Base-by-base conservation (phyloP, 345 rosid species). In the Alliaria petiolata region DNA sequence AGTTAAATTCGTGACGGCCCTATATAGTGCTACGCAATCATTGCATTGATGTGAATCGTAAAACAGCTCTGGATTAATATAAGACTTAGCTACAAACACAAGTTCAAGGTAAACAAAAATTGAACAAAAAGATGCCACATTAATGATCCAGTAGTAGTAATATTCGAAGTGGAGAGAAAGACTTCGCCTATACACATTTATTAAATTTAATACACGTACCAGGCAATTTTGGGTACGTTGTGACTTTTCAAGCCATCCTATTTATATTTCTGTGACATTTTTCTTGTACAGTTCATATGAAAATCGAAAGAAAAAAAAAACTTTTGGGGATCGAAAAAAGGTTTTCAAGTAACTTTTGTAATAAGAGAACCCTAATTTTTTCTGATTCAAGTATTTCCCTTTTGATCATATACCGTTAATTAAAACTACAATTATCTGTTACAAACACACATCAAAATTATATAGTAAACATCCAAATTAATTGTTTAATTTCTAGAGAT, bases 181-280 rank as follows among this genome's bases (percentile, higher is more conserved):
- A 54, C 34, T 40, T 31, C 2, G 34, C 4, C 33, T 55, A 31
- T 42, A n/a, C 2, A 22, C 25, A 22, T 22, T 19, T 17, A 33
- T 55, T 55, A n/a, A 55, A 26, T 42, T 42, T 55, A 33, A 43
- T 43, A 40, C 31, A 42, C 33, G 51, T n/a, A n/a, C n/a, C n/a
- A 46, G 43, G 33, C 52, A 47, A 3, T 2, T 36, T 36, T 40
- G 19, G 53, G 76, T 62, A 61, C 53, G 62, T 39, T 50, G 34
- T 70, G 67, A 60, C 60, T 49, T 70, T 49, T 70, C 75, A 50
- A 28, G 22, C 42, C 42, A 50, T 39, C 20, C 38, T 0, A 13
- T 13, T 16, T 4, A n/a, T 22, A 51, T 51, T 38, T 47, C 44
- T 47, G 45, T 49, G 46, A 42, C 51, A 60, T 14, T 25, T 26